Base-by-base conservation (phyloP, 345 rosid species). In the Turnera subulata region DNA sequence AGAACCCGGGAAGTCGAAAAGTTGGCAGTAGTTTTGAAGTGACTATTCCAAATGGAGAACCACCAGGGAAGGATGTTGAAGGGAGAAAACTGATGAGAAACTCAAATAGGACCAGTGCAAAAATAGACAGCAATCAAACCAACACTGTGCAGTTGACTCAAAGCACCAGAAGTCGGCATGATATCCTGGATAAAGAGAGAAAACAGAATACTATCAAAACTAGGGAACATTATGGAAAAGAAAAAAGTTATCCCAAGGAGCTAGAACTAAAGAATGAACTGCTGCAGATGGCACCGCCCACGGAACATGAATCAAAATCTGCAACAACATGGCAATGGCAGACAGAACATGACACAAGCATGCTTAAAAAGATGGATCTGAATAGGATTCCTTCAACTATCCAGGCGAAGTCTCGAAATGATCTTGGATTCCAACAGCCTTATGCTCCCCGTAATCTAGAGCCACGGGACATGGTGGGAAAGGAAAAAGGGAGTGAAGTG, bases 151-250 rank as follows among this genome's bases (percentile, higher is more conserved):
- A 40, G 16, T 23, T 37, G 42, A 71, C 51, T 43, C 68, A 16
- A 33, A 52, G 43, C 40, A 57, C 17, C 22, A 63, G 62, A 57
- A 60, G 62, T 51, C 70, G 62, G 50, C 78, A 70, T 46, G 68
- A 64, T 21, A 38, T 46, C 46, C 71, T 45, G 56, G 82, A 62
- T 50, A 78, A 55, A 48, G 74, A 71, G 63, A 71, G 57, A 58
- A 72, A 66, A 62, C 71, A 71, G 20, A 78, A 87, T 61, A 62
- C 26, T 47, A 19, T 56, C 23, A 70, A 62, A 53, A 43, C 60
- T 40, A 75, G 66, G 65, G 83, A 67, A 57, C 73, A 71, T 35
- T 69, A 58, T 62, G 68, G 46, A 8, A 15, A 42, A 45, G 80
- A 63, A 50, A 69, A 61, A 60, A 61, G 23, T 21, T 71, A 66